Conservation (phyloP, 306 rosid species). For the Rubus parviflorus region DNA sequence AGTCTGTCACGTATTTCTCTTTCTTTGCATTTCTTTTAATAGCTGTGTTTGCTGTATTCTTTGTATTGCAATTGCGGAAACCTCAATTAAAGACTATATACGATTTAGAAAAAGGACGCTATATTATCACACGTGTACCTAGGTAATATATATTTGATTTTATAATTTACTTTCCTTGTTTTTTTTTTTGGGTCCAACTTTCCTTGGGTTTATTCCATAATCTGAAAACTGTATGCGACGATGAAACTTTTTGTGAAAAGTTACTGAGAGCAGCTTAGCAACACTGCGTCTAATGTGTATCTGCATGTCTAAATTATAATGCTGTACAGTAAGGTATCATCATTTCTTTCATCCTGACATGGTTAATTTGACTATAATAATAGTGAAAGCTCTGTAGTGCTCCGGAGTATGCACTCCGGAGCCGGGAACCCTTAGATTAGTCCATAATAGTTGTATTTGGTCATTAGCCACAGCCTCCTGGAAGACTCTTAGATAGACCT, state of each 20-base stretch:
- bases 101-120: slow-evolving; percentile 62
- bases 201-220: not conserved
- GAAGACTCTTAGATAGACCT: too few species aligned
- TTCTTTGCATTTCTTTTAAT: slow-evolving; percentile 48
- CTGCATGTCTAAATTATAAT: too few species aligned
- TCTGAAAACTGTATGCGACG: not conserved
- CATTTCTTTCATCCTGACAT: too few species aligned
- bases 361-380: too few species aligned
- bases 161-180: not conserved
- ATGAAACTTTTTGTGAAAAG: not conserved
- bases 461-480: too few species aligned
- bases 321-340: too few species aligned
- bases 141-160: slow-evolving; percentile 23
- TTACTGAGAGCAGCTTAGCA: not conserved
- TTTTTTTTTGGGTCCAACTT: not conserved
- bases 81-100: slow-evolving; percentile 56
- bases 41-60: slow-evolving; percentile 35
- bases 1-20: slow-evolving; percentile 44
- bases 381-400: too few species aligned
- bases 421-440: too few species aligned
- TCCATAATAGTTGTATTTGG: too few species aligned
- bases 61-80: slow-evolving; percentile 42
- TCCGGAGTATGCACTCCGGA: too few species aligned
- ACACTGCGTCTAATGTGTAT: not conserved
- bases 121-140: slow-evolving; percentile 48